phyloP scores from a whole-genome alignment of 2,329 filamentous ascomycete genomes.

The Onygenales sp. region DNA sequence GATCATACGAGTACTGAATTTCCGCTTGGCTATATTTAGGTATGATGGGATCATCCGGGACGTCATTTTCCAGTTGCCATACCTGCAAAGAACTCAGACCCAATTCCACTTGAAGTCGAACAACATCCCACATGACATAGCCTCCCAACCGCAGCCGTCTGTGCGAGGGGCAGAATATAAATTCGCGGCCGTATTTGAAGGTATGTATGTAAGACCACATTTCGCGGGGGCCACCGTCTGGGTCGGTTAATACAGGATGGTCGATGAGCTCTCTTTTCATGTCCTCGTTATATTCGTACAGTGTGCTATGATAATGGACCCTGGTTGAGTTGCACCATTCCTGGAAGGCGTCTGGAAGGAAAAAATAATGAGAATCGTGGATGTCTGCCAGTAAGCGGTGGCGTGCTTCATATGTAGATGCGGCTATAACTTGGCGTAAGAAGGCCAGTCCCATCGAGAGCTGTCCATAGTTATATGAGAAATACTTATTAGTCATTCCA shows the following conservation, averaged over 20 bases:
- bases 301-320: not conserved
- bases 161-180: not conserved
- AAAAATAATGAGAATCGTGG: too few species aligned
- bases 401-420: too few species aligned
- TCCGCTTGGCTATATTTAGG: not conserved
- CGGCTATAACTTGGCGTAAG: too few species aligned
- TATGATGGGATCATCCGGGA: too few species aligned
- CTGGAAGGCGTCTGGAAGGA: too few species aligned
- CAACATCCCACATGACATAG: conserved; percentile 10
- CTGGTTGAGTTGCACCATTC: too few species aligned
- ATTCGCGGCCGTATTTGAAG: not conserved
- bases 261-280: too few species aligned
- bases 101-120: conserved; percentile 6
- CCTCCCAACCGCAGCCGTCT: conserved; percentile 2
- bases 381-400: too few species aligned
- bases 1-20: not conserved
- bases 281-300: too few species aligned
- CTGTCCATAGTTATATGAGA: not conserved
- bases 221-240: conserved; percentile 3
- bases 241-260: not conserved
- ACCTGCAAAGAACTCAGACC: not conserved
- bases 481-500: too few species aligned
- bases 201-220: conserved; percentile 6
- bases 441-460: conserved; percentile 2
- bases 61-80: not conserved